Conservation (phyloP, 345 rosid species). For the Ricinus communis region DNA sequence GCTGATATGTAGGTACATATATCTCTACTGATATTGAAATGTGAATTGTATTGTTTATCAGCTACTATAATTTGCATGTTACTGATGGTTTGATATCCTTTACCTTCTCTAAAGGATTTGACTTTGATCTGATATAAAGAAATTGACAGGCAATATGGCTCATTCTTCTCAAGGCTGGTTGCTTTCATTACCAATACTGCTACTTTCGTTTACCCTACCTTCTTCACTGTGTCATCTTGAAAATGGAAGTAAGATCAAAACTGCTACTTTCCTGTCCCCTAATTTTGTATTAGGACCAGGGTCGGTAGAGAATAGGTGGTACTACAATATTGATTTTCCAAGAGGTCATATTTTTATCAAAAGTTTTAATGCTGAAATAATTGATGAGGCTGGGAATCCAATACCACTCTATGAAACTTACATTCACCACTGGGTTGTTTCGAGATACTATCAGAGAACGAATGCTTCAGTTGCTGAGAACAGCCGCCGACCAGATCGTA, state of each 20-base stretch:
- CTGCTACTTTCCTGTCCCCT: slow-evolving; percentile 68
- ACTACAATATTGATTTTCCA: slow-evolving; percentile 66
- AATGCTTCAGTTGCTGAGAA: slow-evolving; percentile 20
- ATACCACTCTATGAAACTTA: slow-evolving; percentile 82
- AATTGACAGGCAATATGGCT: slow-evolving; percentile 24
- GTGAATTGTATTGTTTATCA: no score
- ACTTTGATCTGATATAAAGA: neutral
- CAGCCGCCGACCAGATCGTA: slow-evolving; percentile 24
- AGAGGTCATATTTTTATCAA: slow-evolving; percentile 80
- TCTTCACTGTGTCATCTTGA: slow-evolving; percentile 13
- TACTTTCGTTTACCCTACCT: neutral
- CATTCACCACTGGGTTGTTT: slow-evolving; percentile 84
- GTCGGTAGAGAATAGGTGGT: slow-evolving; percentile 54
- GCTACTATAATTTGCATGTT: no score
- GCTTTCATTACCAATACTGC: neutral
- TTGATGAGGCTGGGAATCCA: slow-evolving; percentile 65
- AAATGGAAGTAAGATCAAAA: slow-evolving; percentile 37
- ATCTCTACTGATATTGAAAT: no score
- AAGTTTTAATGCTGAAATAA: slow-evolving; percentile 62
- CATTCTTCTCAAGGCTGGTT: slow-evolving; percentile 3
- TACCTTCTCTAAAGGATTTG: no score
- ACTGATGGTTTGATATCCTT: no score
- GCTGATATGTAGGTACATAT: no score
- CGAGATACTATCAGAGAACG: slow-evolving; percentile 42
- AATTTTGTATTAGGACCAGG: slow-evolving; percentile 72